Evolutionary conservation across 345 rosid species (phyloP).

Genomic region (Populus davidiana): DNA sequence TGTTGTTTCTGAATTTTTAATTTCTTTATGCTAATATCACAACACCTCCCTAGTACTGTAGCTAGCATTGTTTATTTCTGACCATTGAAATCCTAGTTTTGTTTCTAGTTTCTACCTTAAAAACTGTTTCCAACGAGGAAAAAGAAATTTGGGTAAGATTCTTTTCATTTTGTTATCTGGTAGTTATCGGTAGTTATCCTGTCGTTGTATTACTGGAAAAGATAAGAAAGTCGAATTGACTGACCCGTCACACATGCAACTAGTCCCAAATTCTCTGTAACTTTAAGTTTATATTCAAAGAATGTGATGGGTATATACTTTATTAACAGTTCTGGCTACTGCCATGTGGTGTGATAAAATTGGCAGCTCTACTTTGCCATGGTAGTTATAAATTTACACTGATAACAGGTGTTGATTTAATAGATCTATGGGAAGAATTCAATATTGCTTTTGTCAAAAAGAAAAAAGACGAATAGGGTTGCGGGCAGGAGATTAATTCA

Average conservation of each 20-base stretch:
- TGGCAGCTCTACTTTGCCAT: not conserved
- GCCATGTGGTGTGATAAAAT: not conserved
- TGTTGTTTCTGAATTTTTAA: no score
- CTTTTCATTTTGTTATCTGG: not conserved
- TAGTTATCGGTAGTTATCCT: constrained; percentile 2
- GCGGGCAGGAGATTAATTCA: no score
- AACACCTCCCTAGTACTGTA: no score
- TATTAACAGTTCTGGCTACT: not conserved
- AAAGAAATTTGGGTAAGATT: not conserved
- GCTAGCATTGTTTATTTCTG: no score
- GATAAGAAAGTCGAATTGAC: not conserved
- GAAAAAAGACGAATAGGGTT: no score
- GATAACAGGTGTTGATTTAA: not conserved
- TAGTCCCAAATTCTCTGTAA: not conserved
- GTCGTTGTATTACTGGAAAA: not conserved
- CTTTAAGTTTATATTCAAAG: not conserved
- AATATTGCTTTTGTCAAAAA: not conserved
- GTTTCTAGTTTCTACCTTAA: no score
- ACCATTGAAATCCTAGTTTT: no score
- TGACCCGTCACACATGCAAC: not conserved
- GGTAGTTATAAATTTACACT: not conserved
- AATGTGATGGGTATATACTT: not conserved
- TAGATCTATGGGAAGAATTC: not conserved
- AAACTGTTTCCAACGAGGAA: not conserved
- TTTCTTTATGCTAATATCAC: no score